These are phyloP conservation scores for Xylariaceae sp. DNA, from an alignment of 2,329 filamentous ascomycete species.

Conservation along the genomic window DNA sequence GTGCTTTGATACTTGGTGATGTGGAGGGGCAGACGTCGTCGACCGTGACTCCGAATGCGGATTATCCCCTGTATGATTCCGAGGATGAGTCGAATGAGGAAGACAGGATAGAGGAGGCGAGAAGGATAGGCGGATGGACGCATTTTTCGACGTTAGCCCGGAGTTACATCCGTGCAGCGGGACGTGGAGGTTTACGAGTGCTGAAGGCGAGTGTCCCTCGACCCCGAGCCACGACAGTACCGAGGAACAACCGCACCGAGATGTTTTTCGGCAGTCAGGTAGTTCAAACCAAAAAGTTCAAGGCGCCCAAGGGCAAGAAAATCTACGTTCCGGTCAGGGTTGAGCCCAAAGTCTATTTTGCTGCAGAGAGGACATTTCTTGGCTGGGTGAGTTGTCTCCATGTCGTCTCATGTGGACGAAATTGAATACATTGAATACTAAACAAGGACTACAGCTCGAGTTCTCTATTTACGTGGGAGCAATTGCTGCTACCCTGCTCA, in stretches of 20 bases:
- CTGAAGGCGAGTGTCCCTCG: conserved; percentile 50
- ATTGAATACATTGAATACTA: neutral
- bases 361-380: conserved; percentile 90
- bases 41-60: conserved; percentile 54
- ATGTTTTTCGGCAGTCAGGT: conserved; percentile 50
- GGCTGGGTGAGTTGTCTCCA: conserved; percentile 63
- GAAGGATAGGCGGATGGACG: conserved; percentile 66
- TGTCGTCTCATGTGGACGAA: neutral
- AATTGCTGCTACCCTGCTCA: conserved; percentile 76
- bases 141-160: conserved; percentile 60
- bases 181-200: conserved; percentile 38
- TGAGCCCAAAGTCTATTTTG: conserved; percentile 97
- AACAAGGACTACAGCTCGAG: conserved; percentile 58
- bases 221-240: conserved; percentile 51
- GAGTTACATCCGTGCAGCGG: conserved; percentile 40
- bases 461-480: conserved; percentile 92
- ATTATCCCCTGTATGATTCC: conserved; percentile 87
- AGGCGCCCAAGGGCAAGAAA: conserved; percentile 75
- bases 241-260: conserved; percentile 49
- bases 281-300: conserved; percentile 56
- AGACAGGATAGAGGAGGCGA: conserved; percentile 71
- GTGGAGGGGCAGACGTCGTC: conserved; percentile 77
- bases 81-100: conserved; percentile 74
- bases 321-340: conserved; percentile 95
- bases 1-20: conserved; percentile 42